Conservation (phyloP, 2,329 filamentous ascomycete genomes). For the Aspergillus jensenii region DNA sequence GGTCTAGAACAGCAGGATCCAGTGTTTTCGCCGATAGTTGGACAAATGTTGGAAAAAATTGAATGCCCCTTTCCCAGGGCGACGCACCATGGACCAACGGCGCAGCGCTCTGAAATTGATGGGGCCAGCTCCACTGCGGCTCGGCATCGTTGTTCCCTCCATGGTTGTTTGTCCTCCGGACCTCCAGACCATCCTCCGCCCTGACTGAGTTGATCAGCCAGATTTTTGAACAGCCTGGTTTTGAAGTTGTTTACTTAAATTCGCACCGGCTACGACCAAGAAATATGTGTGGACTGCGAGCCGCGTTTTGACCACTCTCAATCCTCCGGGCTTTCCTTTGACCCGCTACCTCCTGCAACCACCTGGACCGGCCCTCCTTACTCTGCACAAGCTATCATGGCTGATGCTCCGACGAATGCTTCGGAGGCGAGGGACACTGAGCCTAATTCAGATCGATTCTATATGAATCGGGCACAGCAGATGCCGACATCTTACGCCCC, state of each 20-base stretch:
- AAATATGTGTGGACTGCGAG: neutral
- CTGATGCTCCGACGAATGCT: conserved; percentile 21
- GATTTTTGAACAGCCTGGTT: neutral
- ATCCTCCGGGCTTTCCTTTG: neutral
- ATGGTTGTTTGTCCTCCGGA: conserved; percentile 22
- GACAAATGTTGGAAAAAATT: neutral
- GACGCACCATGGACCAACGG: neutral
- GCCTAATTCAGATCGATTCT: conserved; percentile 15
- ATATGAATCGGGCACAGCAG: conserved; percentile 21
- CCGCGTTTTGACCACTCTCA: neutral
- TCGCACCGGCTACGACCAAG: neutral
- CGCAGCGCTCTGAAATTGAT: conserved; percentile 9
- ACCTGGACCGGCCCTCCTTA: neutral
- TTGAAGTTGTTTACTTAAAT: neutral
- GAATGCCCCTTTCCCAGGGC: conserved; percentile 9
- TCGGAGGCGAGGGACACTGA: conserved; percentile 21
- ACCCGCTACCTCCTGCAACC: conserved; percentile 4
- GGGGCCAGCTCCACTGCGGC: conserved; percentile 31
- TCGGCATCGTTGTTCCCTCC: conserved; percentile 11
- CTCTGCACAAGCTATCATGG: conserved; percentile 21
- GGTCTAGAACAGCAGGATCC: neutral
- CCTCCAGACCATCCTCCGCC: conserved; percentile 7
- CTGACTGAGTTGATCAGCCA: conserved; percentile 1
- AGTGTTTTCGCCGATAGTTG: neutral
- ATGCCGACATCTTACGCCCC: conserved; percentile 19